phyloP scores from a whole-genome alignment of 2,329 filamentous ascomycete genomes.

The Paraconiothyrium brasiliense region DNA sequence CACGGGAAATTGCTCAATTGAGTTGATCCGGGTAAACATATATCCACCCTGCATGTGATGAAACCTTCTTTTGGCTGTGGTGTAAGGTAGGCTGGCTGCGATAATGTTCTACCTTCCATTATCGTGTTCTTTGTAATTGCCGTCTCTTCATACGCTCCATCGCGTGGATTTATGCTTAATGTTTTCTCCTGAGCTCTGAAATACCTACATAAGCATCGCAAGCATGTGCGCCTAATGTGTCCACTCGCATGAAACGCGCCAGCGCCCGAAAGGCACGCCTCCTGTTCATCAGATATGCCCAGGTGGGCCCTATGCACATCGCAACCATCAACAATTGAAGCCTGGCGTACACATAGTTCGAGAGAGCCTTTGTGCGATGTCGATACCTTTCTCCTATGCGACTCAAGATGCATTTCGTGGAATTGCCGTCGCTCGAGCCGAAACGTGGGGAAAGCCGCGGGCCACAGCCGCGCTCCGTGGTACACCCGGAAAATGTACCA shows the following conservation, averaged over 20 bases:
- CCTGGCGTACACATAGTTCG: neutral
- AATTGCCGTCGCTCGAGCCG: conserved; percentile 1
- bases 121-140: neutral
- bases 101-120: neutral
- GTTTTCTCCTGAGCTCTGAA: neutral
- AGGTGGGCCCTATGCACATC: neutral
- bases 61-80: neutral
- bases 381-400: neutral
- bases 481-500: neutral
- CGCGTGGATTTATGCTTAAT: neutral
- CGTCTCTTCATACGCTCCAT: neutral
- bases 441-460: neutral
- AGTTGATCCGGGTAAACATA: neutral
- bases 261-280: neutral
- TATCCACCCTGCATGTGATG: neutral
- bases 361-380: neutral
- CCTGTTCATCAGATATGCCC: neutral
- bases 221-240: neutral
- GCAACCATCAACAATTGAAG: neutral
- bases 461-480: neutral
- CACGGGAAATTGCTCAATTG: too few species aligned
- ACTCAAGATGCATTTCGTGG: neutral
- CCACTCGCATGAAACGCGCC: neutral
- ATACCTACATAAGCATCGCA: neutral
- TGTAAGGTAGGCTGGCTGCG: neutral